phyloP scores from a whole-genome alignment of 495 filamentous ascomycete species.

The Penicillium silybi region DNA sequence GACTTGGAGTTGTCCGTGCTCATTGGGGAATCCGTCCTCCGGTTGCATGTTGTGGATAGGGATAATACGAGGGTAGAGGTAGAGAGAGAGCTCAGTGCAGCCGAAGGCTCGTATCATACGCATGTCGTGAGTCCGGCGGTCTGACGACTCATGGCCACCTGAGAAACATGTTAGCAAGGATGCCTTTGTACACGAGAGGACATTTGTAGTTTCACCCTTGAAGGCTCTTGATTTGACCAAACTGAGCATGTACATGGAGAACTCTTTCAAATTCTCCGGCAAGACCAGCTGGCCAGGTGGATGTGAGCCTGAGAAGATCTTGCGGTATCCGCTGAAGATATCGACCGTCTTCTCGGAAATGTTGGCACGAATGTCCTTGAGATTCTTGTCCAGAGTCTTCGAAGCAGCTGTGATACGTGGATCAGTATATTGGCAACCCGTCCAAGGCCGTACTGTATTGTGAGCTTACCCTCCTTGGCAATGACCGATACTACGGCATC shows the following conservation, averaged over 20 bases:
- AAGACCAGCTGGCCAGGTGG: constrained; percentile 92
- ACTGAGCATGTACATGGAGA: constrained; percentile 94
- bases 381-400: constrained; percentile 69
- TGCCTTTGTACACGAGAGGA: not conserved
- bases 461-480: constrained; percentile 71
- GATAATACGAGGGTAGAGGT: constrained; percentile 93
- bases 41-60: constrained; percentile 78
- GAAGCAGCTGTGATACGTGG: constrained; percentile 54
- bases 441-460: not conserved
- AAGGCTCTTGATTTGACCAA: constrained; percentile 89
- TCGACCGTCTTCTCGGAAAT: constrained; percentile 93
- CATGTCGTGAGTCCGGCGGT: constrained; percentile 87
- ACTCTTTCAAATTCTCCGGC: constrained; percentile 94
- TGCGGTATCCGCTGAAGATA: constrained; percentile 88
- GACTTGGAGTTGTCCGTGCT: constrained; percentile 79
- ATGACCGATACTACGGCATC: constrained; percentile 84
- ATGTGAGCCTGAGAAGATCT: constrained; percentile 79
- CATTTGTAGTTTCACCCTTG: constrained; percentile 55
- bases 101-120: constrained; percentile 86
- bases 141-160: constrained; percentile 81
- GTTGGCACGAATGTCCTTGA: constrained; percentile 82
- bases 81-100: constrained; percentile 77
- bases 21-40: constrained; percentile 81
- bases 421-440: constrained; percentile 4
- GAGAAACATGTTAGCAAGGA: not conserved